Evolutionary conservation across 1,284 basidiomycete species (phyloP).

Genomic region (Trametes polyzona): DNA sequence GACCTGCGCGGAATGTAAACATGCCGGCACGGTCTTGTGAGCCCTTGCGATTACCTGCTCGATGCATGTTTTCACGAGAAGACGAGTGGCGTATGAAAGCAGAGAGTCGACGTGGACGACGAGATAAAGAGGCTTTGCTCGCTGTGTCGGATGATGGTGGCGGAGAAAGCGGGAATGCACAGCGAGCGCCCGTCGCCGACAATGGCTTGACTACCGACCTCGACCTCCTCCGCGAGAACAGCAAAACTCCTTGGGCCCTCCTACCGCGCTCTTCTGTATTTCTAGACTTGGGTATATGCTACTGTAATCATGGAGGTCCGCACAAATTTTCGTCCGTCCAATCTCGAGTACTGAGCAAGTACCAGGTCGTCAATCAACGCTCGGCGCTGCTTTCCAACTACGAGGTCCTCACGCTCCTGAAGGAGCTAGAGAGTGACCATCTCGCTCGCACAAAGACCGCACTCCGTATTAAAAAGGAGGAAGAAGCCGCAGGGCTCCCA

Average conservation of each 20-base stretch:
- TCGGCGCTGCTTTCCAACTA: constrained; percentile 84
- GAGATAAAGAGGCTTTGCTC: constrained; percentile 25
- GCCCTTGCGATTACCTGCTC: constrained; percentile 39
- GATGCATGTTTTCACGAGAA: constrained; percentile 38
- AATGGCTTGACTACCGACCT: constrained; percentile 25
- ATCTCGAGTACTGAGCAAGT: constrained; percentile 3
- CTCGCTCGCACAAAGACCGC: constrained; percentile 65
- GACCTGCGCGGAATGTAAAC: constrained; percentile 53
- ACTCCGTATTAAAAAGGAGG: constrained; percentile 72
- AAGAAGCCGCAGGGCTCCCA: constrained; percentile 48
- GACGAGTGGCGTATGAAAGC: constrained; percentile 2
- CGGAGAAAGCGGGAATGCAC: constrained; percentile 27
- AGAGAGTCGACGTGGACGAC: constrained; percentile 16
- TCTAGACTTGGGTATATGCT: constrained; percentile 20
- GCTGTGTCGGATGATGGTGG: constrained; percentile 28
- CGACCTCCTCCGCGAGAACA: constrained; percentile 13
- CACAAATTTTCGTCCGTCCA: constrained; percentile 6
- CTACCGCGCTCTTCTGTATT: constrained; percentile 9
- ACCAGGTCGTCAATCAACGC: constrained; percentile 76
- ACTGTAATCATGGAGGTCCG: constrained; percentile 38
- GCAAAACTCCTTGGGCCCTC: background rate
- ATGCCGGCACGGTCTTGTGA: constrained; percentile 20
- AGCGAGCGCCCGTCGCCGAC: constrained; percentile 19
- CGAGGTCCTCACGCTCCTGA: constrained; percentile 83
- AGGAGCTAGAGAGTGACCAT: constrained; percentile 76